Conservation (phyloP, 495 filamentous ascomycete genomes). For the Aspergillus affinis region DNA sequence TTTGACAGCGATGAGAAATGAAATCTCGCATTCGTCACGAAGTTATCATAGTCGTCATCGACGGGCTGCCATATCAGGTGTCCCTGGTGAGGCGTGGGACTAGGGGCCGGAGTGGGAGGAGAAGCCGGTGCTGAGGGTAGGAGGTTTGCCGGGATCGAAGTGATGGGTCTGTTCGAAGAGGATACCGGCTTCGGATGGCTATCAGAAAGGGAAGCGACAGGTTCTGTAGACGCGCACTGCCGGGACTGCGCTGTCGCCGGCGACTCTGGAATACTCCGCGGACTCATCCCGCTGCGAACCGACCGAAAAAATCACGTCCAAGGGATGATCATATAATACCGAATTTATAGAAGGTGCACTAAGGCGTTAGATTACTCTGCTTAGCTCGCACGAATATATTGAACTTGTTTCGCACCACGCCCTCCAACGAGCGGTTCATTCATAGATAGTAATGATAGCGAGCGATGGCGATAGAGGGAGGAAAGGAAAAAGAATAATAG, state of each 20-base stretch:
- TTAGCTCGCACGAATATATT: slow-evolving; percentile 15
- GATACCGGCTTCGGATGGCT: slow-evolving; percentile 51
- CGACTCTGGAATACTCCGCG: slow-evolving; percentile 31
- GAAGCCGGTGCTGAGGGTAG: slow-evolving; percentile 67
- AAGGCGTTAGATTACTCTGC: neutral
- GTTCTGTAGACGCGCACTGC: slow-evolving; percentile 35
- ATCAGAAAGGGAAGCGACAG: slow-evolving; percentile 34
- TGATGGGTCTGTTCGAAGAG: slow-evolving; percentile 49
- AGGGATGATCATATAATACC: slow-evolving; percentile 32
- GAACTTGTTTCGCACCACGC: slow-evolving; percentile 11
- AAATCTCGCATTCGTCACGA: slow-evolving; percentile 53
- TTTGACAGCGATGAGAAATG: slow-evolving; percentile 56
- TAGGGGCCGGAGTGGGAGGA: slow-evolving; percentile 67
- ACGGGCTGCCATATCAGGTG: slow-evolving; percentile 58
- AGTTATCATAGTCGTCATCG: slow-evolving; percentile 56
- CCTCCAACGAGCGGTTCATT: slow-evolving; percentile 8
- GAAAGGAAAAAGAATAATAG: slow-evolving; percentile 1
- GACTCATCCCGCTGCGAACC: slow-evolving; percentile 31
- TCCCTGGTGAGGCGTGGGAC: slow-evolving; percentile 62
- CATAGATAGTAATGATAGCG: slow-evolving; percentile 13
- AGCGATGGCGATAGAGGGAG: neutral
- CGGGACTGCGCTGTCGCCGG: slow-evolving; percentile 28
- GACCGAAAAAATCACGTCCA: slow-evolving; percentile 26
- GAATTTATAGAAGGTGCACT: slow-evolving; percentile 2
- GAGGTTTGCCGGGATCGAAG: slow-evolving; percentile 57